A percentile compares a stretch with the other conserved stretches of the same genome.
phyloP scores from a whole-genome alignment of 2,329 filamentous ascomycete species.

The Tolypocladium endophyticum region DNA sequence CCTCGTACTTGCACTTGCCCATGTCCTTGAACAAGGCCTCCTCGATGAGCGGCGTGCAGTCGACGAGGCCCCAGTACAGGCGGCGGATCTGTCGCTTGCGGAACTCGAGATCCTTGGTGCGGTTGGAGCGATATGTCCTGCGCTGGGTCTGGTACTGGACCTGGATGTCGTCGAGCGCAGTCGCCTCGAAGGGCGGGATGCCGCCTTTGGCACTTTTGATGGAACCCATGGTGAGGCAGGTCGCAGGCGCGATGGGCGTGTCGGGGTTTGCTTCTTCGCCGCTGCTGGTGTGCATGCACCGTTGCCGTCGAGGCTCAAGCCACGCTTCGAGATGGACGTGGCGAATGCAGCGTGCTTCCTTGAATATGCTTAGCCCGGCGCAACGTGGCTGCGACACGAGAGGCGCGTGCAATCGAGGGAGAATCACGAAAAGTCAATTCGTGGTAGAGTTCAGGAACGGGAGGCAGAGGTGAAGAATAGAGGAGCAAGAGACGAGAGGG shows the following conservation, averaged over 20 bases:
- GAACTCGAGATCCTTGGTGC: conserved; percentile 74
- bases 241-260: neutral
- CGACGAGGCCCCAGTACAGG: conserved; percentile 86
- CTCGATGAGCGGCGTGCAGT: conserved; percentile 61
- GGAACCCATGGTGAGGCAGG: conserved; percentile 24
- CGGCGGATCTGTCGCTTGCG: conserved; percentile 79
- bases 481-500: neutral
- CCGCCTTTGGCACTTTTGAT: conserved; percentile 20
- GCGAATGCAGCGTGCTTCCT: neutral
- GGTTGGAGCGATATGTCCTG: conserved; percentile 64
- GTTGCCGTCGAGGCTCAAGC: neutral
- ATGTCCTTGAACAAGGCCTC: conserved; percentile 72
- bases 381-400: neutral
- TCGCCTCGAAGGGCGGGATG: conserved; percentile 44
- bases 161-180: conserved; percentile 56
- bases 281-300: neutral
- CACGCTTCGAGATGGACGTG: neutral
- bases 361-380: neutral
- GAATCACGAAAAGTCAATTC: neutral
- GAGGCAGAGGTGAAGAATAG: neutral
- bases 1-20: conserved; percentile 66
- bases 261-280: neutral
- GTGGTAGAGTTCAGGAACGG: neutral
- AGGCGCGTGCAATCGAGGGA: neutral
- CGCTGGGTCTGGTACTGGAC: conserved; percentile 49